These are phyloP conservation scores for Ceratocystis diversiconidia DNA, from an alignment of 2,329 filamentous ascomycete genomes.

Conservation along the genomic window DNA sequence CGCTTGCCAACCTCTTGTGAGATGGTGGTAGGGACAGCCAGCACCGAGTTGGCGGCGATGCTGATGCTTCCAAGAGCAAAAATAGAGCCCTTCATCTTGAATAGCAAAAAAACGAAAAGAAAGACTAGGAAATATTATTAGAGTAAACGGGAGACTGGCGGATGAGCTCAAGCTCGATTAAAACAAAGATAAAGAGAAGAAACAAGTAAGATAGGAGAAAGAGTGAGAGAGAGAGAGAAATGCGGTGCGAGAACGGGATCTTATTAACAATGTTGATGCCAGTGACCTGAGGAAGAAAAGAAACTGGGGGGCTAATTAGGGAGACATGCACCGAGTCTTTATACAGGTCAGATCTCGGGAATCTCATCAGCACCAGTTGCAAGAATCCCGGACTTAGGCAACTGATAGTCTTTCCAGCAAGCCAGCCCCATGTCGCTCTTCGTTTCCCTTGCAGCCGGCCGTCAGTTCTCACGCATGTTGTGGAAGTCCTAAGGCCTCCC, in stretches of 20 bases:
- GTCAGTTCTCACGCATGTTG: not conserved
- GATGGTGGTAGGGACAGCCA: conserved; percentile 11
- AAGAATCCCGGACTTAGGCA: not conserved
- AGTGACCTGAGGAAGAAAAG: conserved; percentile 12
- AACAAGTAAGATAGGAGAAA: not conserved
- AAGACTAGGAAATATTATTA: not conserved
- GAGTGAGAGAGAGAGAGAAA: conserved; percentile 13
- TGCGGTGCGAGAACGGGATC: conserved; percentile 14
- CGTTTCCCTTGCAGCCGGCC: conserved; percentile 8
- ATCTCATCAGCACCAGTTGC: not conserved
- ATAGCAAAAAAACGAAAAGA: conserved; percentile 1
- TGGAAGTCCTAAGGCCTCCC: not conserved
- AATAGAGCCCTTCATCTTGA: conserved; percentile 16
- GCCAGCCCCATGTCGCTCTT: not conserved
- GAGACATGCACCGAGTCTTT: conserved; percentile 12
- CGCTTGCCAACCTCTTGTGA: conserved; percentile 21
- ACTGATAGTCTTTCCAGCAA: not conserved
- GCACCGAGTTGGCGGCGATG: conserved; percentile 14
- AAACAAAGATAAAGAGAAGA: not conserved
- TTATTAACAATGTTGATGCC: conserved; percentile 10
- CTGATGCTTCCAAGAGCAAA: conserved; percentile 10
- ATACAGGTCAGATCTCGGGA: conserved; percentile 4
- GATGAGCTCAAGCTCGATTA: not conserved
- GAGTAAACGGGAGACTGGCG: not conserved
- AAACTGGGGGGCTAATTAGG: conserved; percentile 4